Evolutionary conservation across 768 basidiomycete genomes (phyloP), one percentile per base, ranked within the genome.

Genomic region (Pleurotus giganteus): DNA sequence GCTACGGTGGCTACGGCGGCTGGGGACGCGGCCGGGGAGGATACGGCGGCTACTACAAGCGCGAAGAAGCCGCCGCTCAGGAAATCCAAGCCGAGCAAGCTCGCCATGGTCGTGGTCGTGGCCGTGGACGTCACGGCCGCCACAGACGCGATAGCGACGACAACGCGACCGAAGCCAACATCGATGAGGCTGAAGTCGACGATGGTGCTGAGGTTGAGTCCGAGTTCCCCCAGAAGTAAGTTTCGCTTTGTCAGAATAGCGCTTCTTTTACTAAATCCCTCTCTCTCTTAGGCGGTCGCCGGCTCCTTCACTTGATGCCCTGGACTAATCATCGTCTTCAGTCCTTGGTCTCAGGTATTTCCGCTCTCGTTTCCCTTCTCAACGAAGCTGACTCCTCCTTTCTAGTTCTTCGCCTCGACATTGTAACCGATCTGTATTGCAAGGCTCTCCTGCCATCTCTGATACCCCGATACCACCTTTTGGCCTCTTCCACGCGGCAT

Each of bases 391-490:
- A 45, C 43, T 27, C n/a, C 11, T 45, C 43, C 24, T 21, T 27
- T 45, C 19, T 24, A 50, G 49, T 50, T 50, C 49, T 50, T 37
- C 49, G 31, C 31, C 34, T 26, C 29, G 17, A 15, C 15, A 50
- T 17, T 50, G 49, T 36, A 50, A 36, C 49, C 31, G 21, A 36
- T 50, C 49, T 50, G 49, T 50, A 50, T 36, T 50, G 36, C 49
- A 50, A 50, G 49, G 36, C 49, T 37, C 49, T 24, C 43, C 43
- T 34, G 32, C n/a, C n/a, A n/a, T 34, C 43, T 27, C 26, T 31
- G 23, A 50, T 50, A 50, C 49, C 49, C 21, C 31, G 49, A 50
- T 50, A 50, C 49, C 49, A 50, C 34, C 49, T 50, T 37, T 50
- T 36, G 19, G 49, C 49, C 49, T 47, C 21, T 42, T 42, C 17